phyloP scores from a whole-genome alignment of 768 basidiomycete species.

The Mycena haematopus region DNA sequence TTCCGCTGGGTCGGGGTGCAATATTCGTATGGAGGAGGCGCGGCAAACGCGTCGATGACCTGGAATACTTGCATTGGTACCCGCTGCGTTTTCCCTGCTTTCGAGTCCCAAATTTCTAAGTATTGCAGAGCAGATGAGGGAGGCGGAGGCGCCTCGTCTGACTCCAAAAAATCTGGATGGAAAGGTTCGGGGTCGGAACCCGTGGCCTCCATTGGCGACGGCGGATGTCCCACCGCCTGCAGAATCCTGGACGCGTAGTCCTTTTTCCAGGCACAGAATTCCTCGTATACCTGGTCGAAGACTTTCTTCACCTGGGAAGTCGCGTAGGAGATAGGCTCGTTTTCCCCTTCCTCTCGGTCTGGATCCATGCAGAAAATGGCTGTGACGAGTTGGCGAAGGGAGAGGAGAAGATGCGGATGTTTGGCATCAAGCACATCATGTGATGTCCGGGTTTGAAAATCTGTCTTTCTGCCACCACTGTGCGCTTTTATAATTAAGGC shows the following conservation, averaged over 20 bases:
- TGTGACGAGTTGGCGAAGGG: too few relatives aligned
- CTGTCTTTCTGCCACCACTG: background rate
- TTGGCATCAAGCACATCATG: background rate
- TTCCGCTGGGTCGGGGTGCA: conserved; percentile 58
- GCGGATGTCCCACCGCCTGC: conserved; percentile 18
- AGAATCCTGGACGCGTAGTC: conserved; percentile 29
- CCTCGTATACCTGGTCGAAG: conserved; percentile 33
- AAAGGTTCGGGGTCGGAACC: background rate
- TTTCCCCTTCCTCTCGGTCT: background rate
- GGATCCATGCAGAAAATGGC: conserved; percentile 3
- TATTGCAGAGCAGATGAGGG: background rate
- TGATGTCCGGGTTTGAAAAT: background rate
- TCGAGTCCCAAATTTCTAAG: conserved; percentile 20
- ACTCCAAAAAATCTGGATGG: background rate
- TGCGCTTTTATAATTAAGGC: too few relatives aligned
- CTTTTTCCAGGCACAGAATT: conserved; percentile 36
- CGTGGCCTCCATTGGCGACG: background rate
- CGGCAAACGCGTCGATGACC: conserved; percentile 23
- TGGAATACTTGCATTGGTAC: conserved; percentile 17
- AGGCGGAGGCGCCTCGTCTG: background rate
- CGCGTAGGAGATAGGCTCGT: background rate
- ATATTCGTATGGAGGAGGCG: conserved; percentile 56
- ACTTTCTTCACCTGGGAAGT: conserved; percentile 11
- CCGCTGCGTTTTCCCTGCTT: conserved; percentile 21
- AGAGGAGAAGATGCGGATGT: background rate